phyloP scores from a whole-genome alignment of 768 basidiomycete genomes.

The Strobilomyces dryophilus region DNA sequence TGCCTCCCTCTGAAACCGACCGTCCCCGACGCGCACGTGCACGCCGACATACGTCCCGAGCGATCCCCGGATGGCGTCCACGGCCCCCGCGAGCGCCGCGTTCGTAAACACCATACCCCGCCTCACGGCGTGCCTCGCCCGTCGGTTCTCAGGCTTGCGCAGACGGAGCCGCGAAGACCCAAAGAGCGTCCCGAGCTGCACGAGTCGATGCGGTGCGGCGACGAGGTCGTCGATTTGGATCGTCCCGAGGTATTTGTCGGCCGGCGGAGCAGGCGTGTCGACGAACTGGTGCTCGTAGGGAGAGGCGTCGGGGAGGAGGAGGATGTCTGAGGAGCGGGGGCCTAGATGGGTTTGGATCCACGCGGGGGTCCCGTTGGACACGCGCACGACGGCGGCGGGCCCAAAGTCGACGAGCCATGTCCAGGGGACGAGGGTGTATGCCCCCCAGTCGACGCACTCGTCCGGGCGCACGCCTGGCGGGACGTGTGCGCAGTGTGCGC shows the following conservation, averaged over 20 bases:
- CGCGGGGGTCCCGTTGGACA: slow-evolving; percentile 45
- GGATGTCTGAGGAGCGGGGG: slow-evolving; percentile 38
- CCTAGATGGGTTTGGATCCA: slow-evolving; percentile 18
- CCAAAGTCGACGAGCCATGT: slow-evolving; percentile 61
- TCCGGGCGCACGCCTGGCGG: slow-evolving; percentile 36
- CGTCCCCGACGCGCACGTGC: slow-evolving; percentile 70
- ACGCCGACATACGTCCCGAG: slow-evolving; percentile 55
- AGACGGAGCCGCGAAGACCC: slow-evolving; percentile 68
- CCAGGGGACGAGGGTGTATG: slow-evolving; percentile 67
- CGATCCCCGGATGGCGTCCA: slow-evolving; percentile 39
- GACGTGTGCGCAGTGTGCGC: slow-evolving; percentile 46
- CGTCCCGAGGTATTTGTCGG: slow-evolving; percentile 5
- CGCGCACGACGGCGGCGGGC: slow-evolving; percentile 39
- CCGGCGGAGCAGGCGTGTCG: slow-evolving; percentile 11
- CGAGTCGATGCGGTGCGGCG: slow-evolving; percentile 38
- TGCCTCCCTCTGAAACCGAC: slow-evolving; percentile 47
- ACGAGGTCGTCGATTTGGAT: slow-evolving; percentile 13
- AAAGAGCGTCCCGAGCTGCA: slow-evolving; percentile 74
- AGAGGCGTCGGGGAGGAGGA: slow-evolving; percentile 46
- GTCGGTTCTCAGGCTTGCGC: slow-evolving; percentile 34
- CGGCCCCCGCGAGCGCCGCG: slow-evolving; percentile 39
- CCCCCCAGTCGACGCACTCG: slow-evolving; percentile 59
- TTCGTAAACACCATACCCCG: slow-evolving; percentile 56
- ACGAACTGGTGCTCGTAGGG: slow-evolving; percentile 47
- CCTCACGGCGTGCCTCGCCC: slow-evolving; percentile 46